Evolutionary conservation across 768 basidiomycete genomes (phyloP).

Genomic region (Leccinum disarticulatum): DNA sequence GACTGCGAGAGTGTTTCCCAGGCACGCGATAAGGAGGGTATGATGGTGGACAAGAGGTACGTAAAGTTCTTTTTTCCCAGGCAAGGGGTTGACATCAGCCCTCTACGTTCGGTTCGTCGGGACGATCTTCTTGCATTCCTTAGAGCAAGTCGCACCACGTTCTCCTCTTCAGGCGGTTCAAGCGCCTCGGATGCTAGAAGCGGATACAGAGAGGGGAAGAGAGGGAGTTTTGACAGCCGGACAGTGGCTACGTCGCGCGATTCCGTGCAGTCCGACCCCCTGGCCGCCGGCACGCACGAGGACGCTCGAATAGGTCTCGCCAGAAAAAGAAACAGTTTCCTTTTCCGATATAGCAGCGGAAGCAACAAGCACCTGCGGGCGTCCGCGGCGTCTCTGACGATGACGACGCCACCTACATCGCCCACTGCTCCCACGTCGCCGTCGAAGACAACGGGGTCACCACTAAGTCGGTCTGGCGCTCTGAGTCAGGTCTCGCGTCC

Average conservation of each 20-base stretch:
- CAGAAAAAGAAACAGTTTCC: not conserved
- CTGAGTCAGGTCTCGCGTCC: not conserved
- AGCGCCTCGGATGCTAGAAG: not conserved
- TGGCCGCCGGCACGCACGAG: not conserved
- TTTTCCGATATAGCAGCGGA: slow-evolving; percentile 4
- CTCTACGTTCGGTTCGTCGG: not conserved
- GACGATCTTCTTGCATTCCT: not conserved
- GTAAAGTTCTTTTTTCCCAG: not conserved
- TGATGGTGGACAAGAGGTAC: slow-evolving; percentile 9
- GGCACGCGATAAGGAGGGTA: not conserved
- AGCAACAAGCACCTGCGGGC: not conserved
- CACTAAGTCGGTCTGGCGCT: not conserved
- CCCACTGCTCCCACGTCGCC: not conserved
- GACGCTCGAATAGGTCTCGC: not conserved
- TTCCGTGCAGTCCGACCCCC: slow-evolving; percentile 3
- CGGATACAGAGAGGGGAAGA: not conserved
- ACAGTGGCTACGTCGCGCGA: slow-evolving; percentile 1
- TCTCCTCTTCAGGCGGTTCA: slow-evolving; percentile 11
- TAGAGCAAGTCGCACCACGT: slow-evolving; percentile 15
- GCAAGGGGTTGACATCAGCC: not conserved
- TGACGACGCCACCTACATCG: not conserved
- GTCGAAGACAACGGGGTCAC: not conserved
- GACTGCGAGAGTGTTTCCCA: not conserved
- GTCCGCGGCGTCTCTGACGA: not conserved
- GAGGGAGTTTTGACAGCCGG: slow-evolving; percentile 1